Base-by-base conservation (phyloP, 345 rosid genomes). In the Gossypium anomalum region DNA sequence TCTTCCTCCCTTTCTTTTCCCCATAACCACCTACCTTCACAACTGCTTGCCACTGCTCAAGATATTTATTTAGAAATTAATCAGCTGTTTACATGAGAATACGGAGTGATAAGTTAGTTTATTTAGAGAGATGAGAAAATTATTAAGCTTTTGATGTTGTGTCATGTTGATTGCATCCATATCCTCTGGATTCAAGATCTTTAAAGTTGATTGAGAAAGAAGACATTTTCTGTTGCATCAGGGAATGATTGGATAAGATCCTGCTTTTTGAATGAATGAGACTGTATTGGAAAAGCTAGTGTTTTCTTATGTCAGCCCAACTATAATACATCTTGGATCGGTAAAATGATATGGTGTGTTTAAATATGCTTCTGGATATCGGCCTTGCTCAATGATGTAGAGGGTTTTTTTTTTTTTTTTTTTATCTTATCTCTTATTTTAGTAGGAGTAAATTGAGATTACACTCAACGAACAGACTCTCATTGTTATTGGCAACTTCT, bases 121-220 rank as follows among this genome's bases (percentile, higher is more conserved):
- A 2, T 56, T 9, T 56, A 2, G 3, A 19, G 12, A 55, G 22
- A 1, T 55, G 59, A 19, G 9, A 19, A 2, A 55, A n/a, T 55
- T 55, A 88, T 92, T 88, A 29, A 29, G 38, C 38, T 87, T 88
- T 64, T 90, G 87, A 53, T 67, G 78, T 17, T 45, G 92, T 77
- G 87, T 82, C 92, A 90, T 79, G 80, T 71, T 78, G 14, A 88
- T 71, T 68, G 83, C 79, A 56, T 80, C 86, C 89, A 84, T 86
- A 49, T 86, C 95, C 44, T 86, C 91, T 19, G 86, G 22, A 61
- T 78, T 86, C 91, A 88, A 86, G 58, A 88, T 83, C 88, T 88
- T 90, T 72, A 88, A 78, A 48, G 94, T 87, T 58, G 90, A 89
- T 68, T 0, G 88, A 86, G 49, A 78, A 90, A 55, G 92, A 88